Conservation (phyloP, 768 basidiomycete species). For the Sistotremastrum niveocremeum region DNA sequence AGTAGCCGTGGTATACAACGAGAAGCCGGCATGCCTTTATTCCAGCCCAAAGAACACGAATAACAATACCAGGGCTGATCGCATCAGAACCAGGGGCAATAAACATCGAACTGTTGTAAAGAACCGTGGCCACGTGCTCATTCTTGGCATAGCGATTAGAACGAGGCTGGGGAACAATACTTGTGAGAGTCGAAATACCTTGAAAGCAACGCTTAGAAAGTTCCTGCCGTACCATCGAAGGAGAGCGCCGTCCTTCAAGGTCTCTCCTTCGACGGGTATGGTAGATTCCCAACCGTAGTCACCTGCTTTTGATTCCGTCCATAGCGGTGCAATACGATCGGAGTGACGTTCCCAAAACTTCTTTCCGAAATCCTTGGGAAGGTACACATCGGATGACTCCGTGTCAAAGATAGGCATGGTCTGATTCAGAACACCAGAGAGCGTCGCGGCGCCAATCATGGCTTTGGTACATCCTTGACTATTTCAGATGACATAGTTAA, state of each 20-base stretch:
- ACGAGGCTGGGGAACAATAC: neutral
- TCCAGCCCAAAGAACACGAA: constrained; percentile 9
- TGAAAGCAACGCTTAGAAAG: constrained; percentile 2
- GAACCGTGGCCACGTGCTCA: constrained; percentile 4
- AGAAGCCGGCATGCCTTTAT: too few relatives aligned
- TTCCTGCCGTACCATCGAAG: constrained; percentile 5
- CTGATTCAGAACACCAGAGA: constrained; percentile 7
- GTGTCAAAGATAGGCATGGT: neutral
- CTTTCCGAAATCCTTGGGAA: constrained; percentile 2
- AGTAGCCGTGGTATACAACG: too few relatives aligned
- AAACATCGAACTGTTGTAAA: constrained; percentile 7
- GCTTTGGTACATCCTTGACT: constrained; percentile 13
- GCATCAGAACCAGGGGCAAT: constrained; percentile 9
- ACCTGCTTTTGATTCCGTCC: neutral
- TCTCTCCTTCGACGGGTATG: constrained; percentile 7
- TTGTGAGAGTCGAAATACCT: neutral
- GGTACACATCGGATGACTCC: constrained; percentile 6
- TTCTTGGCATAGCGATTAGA: constrained; percentile 7
- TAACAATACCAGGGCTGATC: constrained; percentile 10
- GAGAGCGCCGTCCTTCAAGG: neutral
- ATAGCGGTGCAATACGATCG: too few relatives aligned
- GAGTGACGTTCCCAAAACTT: neutral
- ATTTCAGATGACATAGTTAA: neutral
- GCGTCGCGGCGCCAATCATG: constrained; percentile 10
- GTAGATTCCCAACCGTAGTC: constrained; percentile 9